Evolutionary conservation across 495 filamentous ascomycete genomes (phyloP), one percentile per base, ranked within the genome.

Genomic region (Daldinia caldariorum): DNA sequence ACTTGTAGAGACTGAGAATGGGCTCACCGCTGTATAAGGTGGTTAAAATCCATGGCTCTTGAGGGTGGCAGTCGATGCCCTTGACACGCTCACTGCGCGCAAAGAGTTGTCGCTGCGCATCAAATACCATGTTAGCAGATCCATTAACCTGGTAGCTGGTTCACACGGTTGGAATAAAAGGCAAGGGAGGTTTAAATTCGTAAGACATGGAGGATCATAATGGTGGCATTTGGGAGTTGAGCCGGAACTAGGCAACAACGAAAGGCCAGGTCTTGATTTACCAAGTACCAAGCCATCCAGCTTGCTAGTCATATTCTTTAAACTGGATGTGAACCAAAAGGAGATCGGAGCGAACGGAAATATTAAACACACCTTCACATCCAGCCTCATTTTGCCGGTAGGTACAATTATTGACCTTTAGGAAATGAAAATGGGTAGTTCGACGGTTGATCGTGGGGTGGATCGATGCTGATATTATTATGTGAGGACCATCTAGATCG

Each of bases 11-110:
- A 32, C 43, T 32, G 41, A 9, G 34, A 7, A 43, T 9, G 32
- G 32, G 18, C 70, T 55, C 60, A 93, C 91, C 96, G 84, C 92
- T 97, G 79, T 97, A 98, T 73, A 97, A 82, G 29, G 95, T 97
- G 16, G 93, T 97, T 74, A 99, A 83, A 77, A 99, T 96, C 94
- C 94, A 97, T 85, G 94, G 93, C 85, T 97, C 94, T 58, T 92
- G 92, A 26, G 94, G 94, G 77, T 97, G 94, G 82, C 97, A 97
- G 82, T 97, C 94, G 77, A 97, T 97, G 76, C 94, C 94, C 83
- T 97, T 97, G 68, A 97, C 94, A 81, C 94, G 89, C 87, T 97
- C 91, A 69, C 89, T 92, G 79, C 90, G 87, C 73, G 91, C 90
- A 81, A 91, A 90, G 76, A 94, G 89, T 81, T 93, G 89, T 80